phyloP scores from a whole-genome alignment of 192 early-diverging fungal genomes.

The Paraglomus brasilianum region DNA sequence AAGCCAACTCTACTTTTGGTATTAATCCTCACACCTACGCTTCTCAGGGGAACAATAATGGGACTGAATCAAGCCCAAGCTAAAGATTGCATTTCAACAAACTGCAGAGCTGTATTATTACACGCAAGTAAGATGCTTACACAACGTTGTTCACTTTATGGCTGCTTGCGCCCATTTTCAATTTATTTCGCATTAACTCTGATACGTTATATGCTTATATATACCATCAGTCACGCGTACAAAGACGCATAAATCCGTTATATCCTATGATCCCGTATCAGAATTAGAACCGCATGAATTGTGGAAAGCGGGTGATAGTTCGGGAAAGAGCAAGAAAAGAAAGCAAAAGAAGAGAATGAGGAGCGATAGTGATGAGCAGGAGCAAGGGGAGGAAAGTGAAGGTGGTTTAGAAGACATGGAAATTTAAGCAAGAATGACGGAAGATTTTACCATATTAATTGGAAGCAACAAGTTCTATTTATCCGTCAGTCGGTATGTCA shows the following conservation, averaged over 20 bases:
- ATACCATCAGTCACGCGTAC: slow-evolving; percentile 46
- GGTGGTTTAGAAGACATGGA: background rate
- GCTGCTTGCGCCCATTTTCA: background rate
- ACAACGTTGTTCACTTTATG: background rate
- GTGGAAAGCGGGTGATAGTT: slow-evolving; percentile 43
- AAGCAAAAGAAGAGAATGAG: background rate
- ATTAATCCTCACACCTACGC: background rate
- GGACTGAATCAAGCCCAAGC: slow-evolving; percentile 57
- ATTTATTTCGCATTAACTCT: background rate
- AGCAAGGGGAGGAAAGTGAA: background rate
- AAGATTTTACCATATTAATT: too few relatives aligned
- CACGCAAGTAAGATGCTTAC: slow-evolving; percentile 48
- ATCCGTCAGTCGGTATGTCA: too few relatives aligned
- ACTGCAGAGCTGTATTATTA: slow-evolving; percentile 52
- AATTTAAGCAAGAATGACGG: background rate
- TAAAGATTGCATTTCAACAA: slow-evolving; percentile 54
- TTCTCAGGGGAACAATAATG: slow-evolving; percentile 55
- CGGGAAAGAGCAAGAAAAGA: background rate
- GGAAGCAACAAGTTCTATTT: too few relatives aligned
- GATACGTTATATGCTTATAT: background rate
- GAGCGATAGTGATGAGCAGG: background rate
- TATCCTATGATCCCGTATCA: slow-evolving; percentile 43
- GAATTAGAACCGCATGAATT: slow-evolving; percentile 38
- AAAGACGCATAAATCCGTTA: slow-evolving; percentile 47
- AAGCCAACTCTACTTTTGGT: too few relatives aligned